Evolutionary conservation across 805 yeast species (phyloP).

Genomic region (Debaryomyces tyrocola): DNA sequence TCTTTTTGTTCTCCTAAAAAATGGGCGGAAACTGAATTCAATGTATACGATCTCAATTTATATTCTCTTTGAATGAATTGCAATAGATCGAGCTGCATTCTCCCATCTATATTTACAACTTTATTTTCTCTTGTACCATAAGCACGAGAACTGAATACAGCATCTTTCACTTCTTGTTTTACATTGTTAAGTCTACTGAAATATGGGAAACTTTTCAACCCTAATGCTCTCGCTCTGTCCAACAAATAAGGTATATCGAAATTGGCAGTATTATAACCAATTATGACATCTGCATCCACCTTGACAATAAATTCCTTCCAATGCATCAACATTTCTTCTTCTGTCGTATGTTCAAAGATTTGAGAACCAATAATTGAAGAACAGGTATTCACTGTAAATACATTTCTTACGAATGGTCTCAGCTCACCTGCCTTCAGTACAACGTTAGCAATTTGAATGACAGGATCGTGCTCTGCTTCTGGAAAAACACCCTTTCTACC

Average conservation of each 20-base stretch:
- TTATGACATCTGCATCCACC: slow-evolving; percentile 93
- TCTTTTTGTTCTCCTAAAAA: slow-evolving; percentile 95
- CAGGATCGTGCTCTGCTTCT: slow-evolving; percentile 89
- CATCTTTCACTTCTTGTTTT: slow-evolving; percentile 76
- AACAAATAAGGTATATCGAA: slow-evolving; percentile 93
- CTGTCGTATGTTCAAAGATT: slow-evolving; percentile 71
- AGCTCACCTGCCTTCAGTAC: slow-evolving; percentile 79
- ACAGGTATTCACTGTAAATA: slow-evolving; percentile 90
- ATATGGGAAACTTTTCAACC: slow-evolving; percentile 69
- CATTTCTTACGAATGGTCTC: slow-evolving; percentile 91
- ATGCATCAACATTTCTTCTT: slow-evolving; percentile 74
- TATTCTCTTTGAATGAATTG: slow-evolving; percentile 94
- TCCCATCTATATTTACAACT: slow-evolving; percentile 88
- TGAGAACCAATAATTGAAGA: slow-evolving; percentile 93
- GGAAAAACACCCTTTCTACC: slow-evolving; percentile 97
- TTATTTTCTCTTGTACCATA: slow-evolving; percentile 95
- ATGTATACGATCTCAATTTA: slow-evolving; percentile 89
- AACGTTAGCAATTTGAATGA: slow-evolving; percentile 95
- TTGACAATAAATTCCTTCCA: slow-evolving; percentile 87
- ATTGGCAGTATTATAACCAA: slow-evolving; percentile 93
- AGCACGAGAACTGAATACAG: slow-evolving; percentile 89
- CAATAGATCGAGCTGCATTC: slow-evolving; percentile 89
- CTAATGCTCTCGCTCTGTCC: slow-evolving; percentile 79
- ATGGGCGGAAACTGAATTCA: slow-evolving; percentile 93
- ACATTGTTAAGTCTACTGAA: slow-evolving; percentile 74